Conservation (phyloP, 1,284 basidiomycete genomes). For the Ustilago bromivora region DNA sequence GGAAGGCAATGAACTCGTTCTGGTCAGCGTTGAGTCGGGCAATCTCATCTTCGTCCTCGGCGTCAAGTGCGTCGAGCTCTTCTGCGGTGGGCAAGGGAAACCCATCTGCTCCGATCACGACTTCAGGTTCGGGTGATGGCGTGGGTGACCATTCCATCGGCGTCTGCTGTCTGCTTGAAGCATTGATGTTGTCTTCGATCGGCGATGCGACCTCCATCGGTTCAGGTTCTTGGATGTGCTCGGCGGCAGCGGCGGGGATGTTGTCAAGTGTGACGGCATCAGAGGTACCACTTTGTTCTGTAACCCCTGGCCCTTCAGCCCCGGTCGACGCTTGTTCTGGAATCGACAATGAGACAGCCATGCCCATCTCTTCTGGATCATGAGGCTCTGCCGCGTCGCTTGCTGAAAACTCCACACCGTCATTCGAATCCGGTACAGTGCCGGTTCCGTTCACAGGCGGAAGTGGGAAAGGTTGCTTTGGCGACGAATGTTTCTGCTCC, state of each 20-base stretch:
- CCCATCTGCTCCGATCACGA: slow-evolving; percentile 65
- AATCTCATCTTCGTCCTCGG: slow-evolving; percentile 75
- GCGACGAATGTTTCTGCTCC: not conserved
- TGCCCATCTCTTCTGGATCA: slow-evolving; percentile 20
- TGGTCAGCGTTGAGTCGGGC: slow-evolving; percentile 74
- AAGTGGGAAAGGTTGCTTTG: not conserved
- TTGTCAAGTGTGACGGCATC: slow-evolving; percentile 48
- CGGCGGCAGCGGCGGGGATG: slow-evolving; percentile 34
- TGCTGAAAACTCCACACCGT: not conserved
- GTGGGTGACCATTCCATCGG: slow-evolving; percentile 59
- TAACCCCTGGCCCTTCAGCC: slow-evolving; percentile 27
- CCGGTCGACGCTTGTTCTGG: slow-evolving; percentile 15
- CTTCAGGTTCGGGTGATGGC: slow-evolving; percentile 61
- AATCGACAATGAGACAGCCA: slow-evolving; percentile 21
- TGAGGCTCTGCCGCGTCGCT: not conserved
- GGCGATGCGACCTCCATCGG: slow-evolving; percentile 7
- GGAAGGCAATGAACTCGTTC: slow-evolving; percentile 80
- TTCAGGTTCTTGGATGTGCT: slow-evolving; percentile 16
- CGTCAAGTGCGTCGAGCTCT: slow-evolving; percentile 76
- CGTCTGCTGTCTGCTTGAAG: slow-evolving; percentile 26
- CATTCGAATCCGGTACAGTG: not conserved
- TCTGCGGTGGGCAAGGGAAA: slow-evolving; percentile 82
- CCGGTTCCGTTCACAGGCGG: not conserved
- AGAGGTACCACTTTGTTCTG: slow-evolving; percentile 11
- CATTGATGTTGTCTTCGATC: not conserved